Evolutionary conservation across 2,329 filamentous ascomycete species (phyloP), one percentile per base, ranked within the genome.

Genomic region (Talaromyces sp.): DNA sequence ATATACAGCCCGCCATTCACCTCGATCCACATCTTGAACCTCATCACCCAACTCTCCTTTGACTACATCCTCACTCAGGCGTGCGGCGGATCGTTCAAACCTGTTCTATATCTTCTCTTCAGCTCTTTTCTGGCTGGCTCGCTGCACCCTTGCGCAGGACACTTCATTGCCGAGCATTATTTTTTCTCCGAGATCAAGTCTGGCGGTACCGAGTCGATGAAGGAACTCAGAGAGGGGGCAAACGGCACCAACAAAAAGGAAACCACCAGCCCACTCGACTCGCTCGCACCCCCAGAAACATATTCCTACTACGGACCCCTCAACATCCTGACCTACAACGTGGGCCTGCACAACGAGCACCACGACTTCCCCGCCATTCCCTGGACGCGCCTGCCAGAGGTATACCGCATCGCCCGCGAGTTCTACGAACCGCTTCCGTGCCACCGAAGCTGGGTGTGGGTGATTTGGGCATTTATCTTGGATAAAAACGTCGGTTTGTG

Each of bases 131-230:
- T 99, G 2, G 95, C 95, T 1, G 95, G 95, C 38, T 93, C 89
- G 53, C 83, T 99, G 32, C 95, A 99, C 78, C 95, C 95, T 3
- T 91, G 93, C 62, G 95, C 95, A 0, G 95, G 91, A 51, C 95
- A 99, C 79, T 99, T 99, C 81, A 99, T 99, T 76, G 93, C 95
- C 61, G 95, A 99, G 80, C 95, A 99, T 78, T 93, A 93, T 78
- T 89, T 93, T 66, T 93, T 80, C 66, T 75, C 74, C 7, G 71
- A 72, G 11, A 69, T 75, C 29, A 66, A 72, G 51, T 64, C 60
- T 10, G 70, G 73, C 50, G 74, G 75, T 9, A 77, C 75, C 3
- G 74, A 78, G 61, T 75, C 74, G 0, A 65, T 91, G 71, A 82
- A 87, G 68, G 86, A 85, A 27, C 72, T 71, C 21, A 69, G 73